Evolutionary conservation across 768 basidiomycete species (phyloP).

Genomic region (Boletellus emodensis): DNA sequence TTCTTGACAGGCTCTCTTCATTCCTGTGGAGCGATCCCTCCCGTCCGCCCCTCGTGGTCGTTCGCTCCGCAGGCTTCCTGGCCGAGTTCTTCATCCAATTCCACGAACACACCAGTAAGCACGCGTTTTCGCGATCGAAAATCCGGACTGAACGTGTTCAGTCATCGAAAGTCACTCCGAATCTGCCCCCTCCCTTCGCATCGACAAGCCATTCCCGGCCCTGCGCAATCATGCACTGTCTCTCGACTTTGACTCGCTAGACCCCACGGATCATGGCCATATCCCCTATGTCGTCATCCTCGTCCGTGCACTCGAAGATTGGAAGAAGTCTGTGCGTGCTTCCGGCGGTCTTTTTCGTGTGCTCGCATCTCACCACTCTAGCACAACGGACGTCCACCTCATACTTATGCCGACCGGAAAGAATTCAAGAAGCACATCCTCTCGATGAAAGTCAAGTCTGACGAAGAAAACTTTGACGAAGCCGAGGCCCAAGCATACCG

Average conservation of each 20-base stretch:
- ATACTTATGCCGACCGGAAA: slow-evolving; percentile 59
- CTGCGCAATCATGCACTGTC: slow-evolving; percentile 68
- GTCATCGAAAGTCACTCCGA: slow-evolving; percentile 91
- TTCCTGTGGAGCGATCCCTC: slow-evolving; percentile 65
- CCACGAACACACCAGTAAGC: slow-evolving; percentile 79
- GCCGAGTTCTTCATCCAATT: slow-evolving; percentile 88
- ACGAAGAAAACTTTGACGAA: slow-evolving; percentile 98
- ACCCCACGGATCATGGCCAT: slow-evolving; percentile 86
- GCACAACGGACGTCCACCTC: slow-evolving; percentile 62
- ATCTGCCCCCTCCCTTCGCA: slow-evolving; percentile 66
- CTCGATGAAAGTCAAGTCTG: slow-evolving; percentile 64
- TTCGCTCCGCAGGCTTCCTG: slow-evolving; percentile 85
- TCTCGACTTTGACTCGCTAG: slow-evolving; percentile 74
- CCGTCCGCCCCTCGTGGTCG: slow-evolving; percentile 66
- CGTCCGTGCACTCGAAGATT: slow-evolving; percentile 75
- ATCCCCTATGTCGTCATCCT: slow-evolving; percentile 89
- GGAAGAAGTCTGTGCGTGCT: slow-evolving; percentile 68
- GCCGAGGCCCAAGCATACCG: slow-evolving; percentile 86
- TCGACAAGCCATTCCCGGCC: slow-evolving; percentile 85
- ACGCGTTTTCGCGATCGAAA: not conserved
- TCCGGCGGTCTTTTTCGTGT: not conserved
- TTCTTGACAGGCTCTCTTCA: slow-evolving; percentile 56
- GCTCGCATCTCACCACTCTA: slow-evolving; percentile 24
- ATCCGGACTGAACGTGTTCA: slow-evolving; percentile 25
- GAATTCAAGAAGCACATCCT: slow-evolving; percentile 69